Percentiles rank a stretch among this genome's conserved stretches.
phyloP scores from a whole-genome alignment of 1,284 basidiomycete species.

The Boletellus deceptivus region DNA sequence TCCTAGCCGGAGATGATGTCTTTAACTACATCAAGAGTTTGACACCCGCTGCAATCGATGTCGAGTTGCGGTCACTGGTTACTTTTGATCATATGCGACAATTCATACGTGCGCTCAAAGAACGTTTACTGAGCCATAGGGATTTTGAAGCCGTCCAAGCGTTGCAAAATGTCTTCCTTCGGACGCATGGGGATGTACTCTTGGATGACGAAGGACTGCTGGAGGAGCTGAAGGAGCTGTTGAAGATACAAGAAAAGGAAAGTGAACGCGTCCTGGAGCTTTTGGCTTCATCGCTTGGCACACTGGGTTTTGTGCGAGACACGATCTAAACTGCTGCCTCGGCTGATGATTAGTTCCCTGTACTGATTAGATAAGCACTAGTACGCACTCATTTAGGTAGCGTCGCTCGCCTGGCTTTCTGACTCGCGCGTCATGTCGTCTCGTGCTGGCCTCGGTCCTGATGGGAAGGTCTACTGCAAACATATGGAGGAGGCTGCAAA shows the following conservation, averaged over 20 bases:
- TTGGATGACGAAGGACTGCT: constrained; percentile 67
- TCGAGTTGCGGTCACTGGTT: constrained; percentile 84
- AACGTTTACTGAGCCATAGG: constrained; percentile 72
- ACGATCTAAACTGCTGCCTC: constrained; percentile 34
- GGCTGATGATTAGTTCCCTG: neutral
- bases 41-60: constrained; percentile 87
- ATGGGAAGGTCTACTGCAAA: constrained; percentile 25
- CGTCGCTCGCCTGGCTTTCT: neutral
- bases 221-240: constrained; percentile 53
- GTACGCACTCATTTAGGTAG: neutral
- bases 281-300: constrained; percentile 68
- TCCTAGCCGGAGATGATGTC: constrained; percentile 65
- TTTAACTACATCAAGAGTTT: constrained; percentile 86
- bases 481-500: constrained; percentile 28
- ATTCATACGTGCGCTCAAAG: constrained; percentile 76
- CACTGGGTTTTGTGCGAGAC: constrained; percentile 64
- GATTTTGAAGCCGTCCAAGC: constrained; percentile 98
- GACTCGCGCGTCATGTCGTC: constrained; percentile 17
- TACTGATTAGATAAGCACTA: constrained; percentile 27
- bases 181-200: constrained; percentile 81
- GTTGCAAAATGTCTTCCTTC: constrained; percentile 81
- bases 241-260: constrained; percentile 67
- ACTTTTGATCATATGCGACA: constrained; percentile 61
- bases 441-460: constrained; percentile 5
- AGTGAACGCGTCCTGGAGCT: constrained; percentile 71